Base-by-base conservation (phyloP, 768 basidiomycete genomes). In the Scleroderma bovista region DNA sequence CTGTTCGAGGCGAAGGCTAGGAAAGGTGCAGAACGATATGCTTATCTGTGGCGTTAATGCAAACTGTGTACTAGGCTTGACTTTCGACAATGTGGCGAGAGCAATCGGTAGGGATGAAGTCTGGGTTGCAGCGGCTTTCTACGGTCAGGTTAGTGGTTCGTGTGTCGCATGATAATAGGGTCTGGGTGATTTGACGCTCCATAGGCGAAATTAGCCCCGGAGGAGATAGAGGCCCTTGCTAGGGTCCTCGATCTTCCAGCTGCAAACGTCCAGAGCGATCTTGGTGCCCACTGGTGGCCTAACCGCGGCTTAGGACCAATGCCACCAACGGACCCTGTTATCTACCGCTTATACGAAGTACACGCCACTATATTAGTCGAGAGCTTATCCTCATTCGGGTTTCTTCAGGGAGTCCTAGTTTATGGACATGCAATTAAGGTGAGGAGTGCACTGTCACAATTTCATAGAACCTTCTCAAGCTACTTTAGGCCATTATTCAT, bases 361-460 rank as follows among this genome's bases (percentile, higher is more conserved):
- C 6, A 26, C 15, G 47, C 19, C 33, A 16, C 5, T 12, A 17
- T 17, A 9, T 3, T 9, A 11, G n/a, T 29, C 6, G 19, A 40
- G 9, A 19, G 17, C 36, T 3, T 54, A 22, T 47, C 33, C 15
- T 15, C 6, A 46, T 12, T 10, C 26, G 22, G 41, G n/a, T n/a
- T 36, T 5, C 2, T 7, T 44, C 31, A 87, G 85, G 74, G 82
- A 45, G 78, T 88, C 19, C 60, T 85, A 32, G 88, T 91, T 0
- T 91, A 91, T 52, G 88, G 88, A 0, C 78, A 84, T 58, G 76
- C 87, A 3, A 84, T 91, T 68, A 89, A 89, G 77, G 84, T 84
- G 49, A 23, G 69, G 51, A 16, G 12, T 29, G 43, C 23, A 36
- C 23, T n/a, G 15, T 1, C 20, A 3, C 22, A 20, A 2, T 26